Conservation (phyloP, 2,329 filamentous ascomycete genomes). For the Cordyceps pruinosa region DNA sequence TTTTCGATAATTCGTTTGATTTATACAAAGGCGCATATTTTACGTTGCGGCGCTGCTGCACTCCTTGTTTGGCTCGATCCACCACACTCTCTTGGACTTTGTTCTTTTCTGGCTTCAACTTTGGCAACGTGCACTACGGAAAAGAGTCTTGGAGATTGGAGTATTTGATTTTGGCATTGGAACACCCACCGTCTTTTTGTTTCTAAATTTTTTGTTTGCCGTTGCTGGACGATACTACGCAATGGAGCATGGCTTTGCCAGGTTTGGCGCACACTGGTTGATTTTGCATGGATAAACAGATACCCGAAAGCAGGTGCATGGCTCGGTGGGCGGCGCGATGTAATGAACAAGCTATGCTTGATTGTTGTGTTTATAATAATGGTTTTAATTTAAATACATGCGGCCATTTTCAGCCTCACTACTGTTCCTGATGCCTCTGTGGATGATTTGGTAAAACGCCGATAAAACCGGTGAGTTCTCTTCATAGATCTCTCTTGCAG, state of each 20-base stretch:
- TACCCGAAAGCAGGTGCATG: neutral
- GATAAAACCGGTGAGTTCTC: neutral
- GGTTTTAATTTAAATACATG: constrained; percentile 7
- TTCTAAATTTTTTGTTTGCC: neutral
- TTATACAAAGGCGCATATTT: neutral
- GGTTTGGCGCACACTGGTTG: neutral
- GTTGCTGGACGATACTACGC: neutral
- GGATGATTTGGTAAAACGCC: neutral
- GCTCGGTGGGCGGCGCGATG: neutral
- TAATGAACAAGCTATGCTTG: constrained; percentile 6
- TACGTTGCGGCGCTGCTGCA: neutral
- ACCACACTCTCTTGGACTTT: neutral
- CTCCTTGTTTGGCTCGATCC: neutral
- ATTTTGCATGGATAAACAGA: constrained; percentile 9
- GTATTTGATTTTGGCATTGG: constrained; percentile 12
- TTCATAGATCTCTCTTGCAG: too few species aligned
- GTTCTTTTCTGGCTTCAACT: constrained; percentile 9
- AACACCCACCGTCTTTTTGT: neutral
- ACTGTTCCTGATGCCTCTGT: neutral
- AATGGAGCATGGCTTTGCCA: neutral
- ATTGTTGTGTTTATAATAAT: constrained; percentile 5
- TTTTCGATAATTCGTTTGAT: constrained; percentile 12
- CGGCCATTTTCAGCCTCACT: neutral
- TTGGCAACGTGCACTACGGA: neutral
- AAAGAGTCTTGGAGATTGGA: constrained; percentile 9